A percentile compares a stretch with the other conserved stretches of the same genome.
These are phyloP conservation scores for Tetrahymena borealis DNA, from an alignment of 73 alveolate genomes.

Conservation along the genomic window DNA sequence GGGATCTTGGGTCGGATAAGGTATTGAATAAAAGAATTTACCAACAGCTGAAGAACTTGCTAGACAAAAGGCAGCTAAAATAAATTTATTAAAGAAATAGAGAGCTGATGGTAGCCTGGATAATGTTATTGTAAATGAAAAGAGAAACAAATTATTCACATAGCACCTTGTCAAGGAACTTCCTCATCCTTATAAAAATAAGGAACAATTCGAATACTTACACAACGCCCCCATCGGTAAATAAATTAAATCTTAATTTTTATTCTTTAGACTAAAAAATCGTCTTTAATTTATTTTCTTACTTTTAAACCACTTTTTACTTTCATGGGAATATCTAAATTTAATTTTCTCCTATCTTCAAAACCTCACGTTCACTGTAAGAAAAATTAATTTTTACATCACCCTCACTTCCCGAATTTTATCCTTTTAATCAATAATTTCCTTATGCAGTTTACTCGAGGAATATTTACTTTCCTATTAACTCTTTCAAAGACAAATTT, in stretches of 20 bases:
- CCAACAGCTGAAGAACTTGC: slow-evolving; percentile 20
- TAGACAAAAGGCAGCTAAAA: slow-evolving; percentile 32
- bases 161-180: slow-evolving; percentile 46
- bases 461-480: too few species aligned
- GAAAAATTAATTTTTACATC: too few species aligned
- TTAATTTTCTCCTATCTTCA: too few species aligned
- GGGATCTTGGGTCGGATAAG: slow-evolving; percentile 40
- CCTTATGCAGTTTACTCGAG: too few species aligned
- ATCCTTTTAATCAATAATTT: too few species aligned
- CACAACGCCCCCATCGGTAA: slow-evolving; percentile 23
- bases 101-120: slow-evolving; percentile 43
- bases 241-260: background rate
- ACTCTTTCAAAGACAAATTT: too few species aligned
- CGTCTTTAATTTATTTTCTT: too few species aligned
- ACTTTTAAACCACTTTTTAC: too few species aligned
- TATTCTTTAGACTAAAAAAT: background rate
- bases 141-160: slow-evolving; percentile 57
- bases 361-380: too few species aligned
- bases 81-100: slow-evolving; percentile 17
- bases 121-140: slow-evolving; percentile 51
- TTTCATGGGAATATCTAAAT: too few species aligned
- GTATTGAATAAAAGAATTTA: slow-evolving; percentile 22
- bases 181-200: slow-evolving; percentile 56
- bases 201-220: slow-evolving; percentile 47
- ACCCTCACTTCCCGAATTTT: too few species aligned